Base-by-base conservation (phyloP, 2,329 filamentous ascomycete species). In the Stagonosporopsis rhizophila region DNA sequence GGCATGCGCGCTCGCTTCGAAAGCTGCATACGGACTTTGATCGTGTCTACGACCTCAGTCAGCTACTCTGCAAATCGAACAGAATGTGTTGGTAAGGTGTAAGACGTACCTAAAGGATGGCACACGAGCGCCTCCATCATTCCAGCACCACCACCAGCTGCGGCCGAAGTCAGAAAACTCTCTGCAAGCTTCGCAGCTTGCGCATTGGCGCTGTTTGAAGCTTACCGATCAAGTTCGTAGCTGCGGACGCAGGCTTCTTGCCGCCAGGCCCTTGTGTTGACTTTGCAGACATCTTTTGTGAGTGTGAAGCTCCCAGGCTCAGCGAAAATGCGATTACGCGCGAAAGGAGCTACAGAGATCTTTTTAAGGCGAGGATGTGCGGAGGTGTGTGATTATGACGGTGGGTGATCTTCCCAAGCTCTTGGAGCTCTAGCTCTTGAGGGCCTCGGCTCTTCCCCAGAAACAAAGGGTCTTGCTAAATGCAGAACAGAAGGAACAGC, bases 21-120 rank as follows among this genome's bases (percentile, higher is more conserved):
- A 58, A 99, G 89, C 81, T 99, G 95, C 96, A 99, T 99, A 68
- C 95, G 92, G 60, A 99, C 95, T 85, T 99, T 97, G 82, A 98
- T 96, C 58, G 93, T 97, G 78, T 97, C 92, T 90, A 58, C 25
- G n/a, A n/a, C 3, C 42, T 14, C 28, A 52, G 40, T 76, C 28
- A 75, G 68, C 40, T n/a, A 35, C 44, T 32, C 35, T 39, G 37
- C n/a, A 5, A 12, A 9, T 6, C 28, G 7, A 6, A 11, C 3
- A 15, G 11, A n/a, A 4, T 30, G 6, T n/a, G 20, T 34, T 56
- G 23, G 48, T 35, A 12, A 35, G n/a, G 28, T 34, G 7, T 4
- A 47, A 23, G 15, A 68, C 83, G 69, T 84, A 94, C 90, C 90
- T 56, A 98, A 85, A 60, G 95, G 95, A 82, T 99, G 95, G 78